Evolutionary conservation across 2,329 filamentous ascomycete species (phyloP).

Genomic region (Periconia digitata): DNA sequence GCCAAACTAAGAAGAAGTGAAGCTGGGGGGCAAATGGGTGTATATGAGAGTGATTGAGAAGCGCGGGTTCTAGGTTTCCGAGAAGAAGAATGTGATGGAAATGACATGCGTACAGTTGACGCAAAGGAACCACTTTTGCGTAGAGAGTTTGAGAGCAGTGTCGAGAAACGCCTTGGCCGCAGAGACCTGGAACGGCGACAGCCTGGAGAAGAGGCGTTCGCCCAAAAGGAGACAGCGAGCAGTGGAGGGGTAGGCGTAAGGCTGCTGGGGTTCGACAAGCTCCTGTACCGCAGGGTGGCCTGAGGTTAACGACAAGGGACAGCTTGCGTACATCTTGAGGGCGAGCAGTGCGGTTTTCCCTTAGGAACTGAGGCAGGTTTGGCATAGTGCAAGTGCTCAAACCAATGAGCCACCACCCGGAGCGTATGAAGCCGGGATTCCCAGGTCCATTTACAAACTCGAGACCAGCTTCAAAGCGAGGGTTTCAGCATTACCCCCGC

Average conservation of each 20-base stretch:
- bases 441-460: slow-evolving; percentile 22
- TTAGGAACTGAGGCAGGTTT: slow-evolving; percentile 32
- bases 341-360: slow-evolving; percentile 30
- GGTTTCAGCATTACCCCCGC: slow-evolving; percentile 23
- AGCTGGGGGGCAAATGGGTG: slow-evolving; percentile 34
- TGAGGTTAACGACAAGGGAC: slow-evolving; percentile 8
- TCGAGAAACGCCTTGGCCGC: slow-evolving; percentile 45
- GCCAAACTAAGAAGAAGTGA: slow-evolving; percentile 39
- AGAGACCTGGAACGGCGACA: slow-evolving; percentile 45
- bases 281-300: slow-evolving; percentile 14
- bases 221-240: slow-evolving; percentile 38
- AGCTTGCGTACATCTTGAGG: slow-evolving; percentile 20
- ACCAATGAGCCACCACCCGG: slow-evolving; percentile 14
- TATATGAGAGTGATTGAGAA: slow-evolving; percentile 43
- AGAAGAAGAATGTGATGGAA: slow-evolving; percentile 29
- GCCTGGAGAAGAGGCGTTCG: slow-evolving; percentile 40
- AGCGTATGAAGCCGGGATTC: slow-evolving; percentile 16
- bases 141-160: slow-evolving; percentile 42
- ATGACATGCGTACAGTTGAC: slow-evolving; percentile 37
- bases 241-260: slow-evolving; percentile 36
- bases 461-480: slow-evolving; percentile 18
- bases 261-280: slow-evolving; percentile 30
- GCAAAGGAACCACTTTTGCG: slow-evolving; percentile 39
- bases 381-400: slow-evolving; percentile 13
- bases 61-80: slow-evolving; percentile 34